A percentile compares a stretch with the other conserved stretches of the same genome.
Evolutionary conservation across 495 filamentous ascomycete genomes (phyloP).

Genomic region (Talaromyces liani): DNA sequence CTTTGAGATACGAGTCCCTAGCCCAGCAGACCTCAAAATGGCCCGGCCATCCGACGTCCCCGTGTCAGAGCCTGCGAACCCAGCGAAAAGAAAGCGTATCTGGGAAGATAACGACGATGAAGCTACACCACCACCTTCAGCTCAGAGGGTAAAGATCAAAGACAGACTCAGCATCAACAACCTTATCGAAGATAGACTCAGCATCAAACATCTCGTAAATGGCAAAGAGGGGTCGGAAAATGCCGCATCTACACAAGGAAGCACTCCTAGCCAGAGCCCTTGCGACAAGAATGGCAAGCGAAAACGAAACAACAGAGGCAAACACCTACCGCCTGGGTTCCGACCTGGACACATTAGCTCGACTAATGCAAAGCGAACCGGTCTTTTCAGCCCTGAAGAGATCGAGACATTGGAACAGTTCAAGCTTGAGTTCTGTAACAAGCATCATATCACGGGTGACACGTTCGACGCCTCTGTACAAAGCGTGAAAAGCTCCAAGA

Average conservation of each 20-base stretch:
- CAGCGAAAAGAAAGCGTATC: conserved; percentile 2
- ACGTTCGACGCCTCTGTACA: conserved; percentile 33
- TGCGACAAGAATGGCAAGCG: background rate
- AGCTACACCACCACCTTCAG: background rate
- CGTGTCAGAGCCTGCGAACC: background rate
- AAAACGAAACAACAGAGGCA: background rate
- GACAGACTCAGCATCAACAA: background rate
- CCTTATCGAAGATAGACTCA: background rate
- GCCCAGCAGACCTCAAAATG: background rate
- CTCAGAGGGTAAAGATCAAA: background rate
- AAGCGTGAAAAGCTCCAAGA: conserved; percentile 23
- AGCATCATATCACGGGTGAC: conserved; percentile 13
- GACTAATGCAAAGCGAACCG: conserved; percentile 47
- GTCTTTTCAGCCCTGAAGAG: conserved; percentile 74
- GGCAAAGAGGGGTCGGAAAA: background rate
- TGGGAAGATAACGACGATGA: background rate
- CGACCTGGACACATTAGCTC: conserved; percentile 3
- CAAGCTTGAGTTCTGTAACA: conserved; percentile 33
- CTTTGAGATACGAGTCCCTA: background rate
- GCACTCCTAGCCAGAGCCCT: background rate
- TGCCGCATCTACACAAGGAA: background rate
- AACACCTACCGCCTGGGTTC: background rate
- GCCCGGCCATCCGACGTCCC: background rate
- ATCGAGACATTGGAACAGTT: conserved; percentile 37
- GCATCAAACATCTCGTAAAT: background rate